These are phyloP conservation scores for Ambispora gerdemannii DNA, from an alignment of 192 early-diverging fungal genomes.

Conservation along the genomic window DNA sequence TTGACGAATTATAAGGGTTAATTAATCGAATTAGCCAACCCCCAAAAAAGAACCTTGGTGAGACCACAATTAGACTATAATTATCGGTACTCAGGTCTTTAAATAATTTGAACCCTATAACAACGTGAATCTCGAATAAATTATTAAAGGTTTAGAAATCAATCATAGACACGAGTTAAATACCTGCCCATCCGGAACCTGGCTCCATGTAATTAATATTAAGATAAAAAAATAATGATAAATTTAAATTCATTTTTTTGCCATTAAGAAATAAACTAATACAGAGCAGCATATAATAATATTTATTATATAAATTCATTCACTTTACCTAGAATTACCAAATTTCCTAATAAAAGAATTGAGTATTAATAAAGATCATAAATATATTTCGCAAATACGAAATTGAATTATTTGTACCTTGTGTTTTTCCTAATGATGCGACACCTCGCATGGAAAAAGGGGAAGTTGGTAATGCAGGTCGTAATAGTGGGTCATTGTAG, in stretches of 20 bases:
- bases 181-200: constrained; percentile 62
- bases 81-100: constrained; percentile 61
- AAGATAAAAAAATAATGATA: too few species aligned
- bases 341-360: constrained; percentile 31
- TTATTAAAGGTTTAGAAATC: too few species aligned
- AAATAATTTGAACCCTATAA: constrained; percentile 68
- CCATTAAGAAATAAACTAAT: too few species aligned
- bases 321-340: constrained; percentile 38
- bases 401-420: constrained; percentile 34
- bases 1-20: background rate
- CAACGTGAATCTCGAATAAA: background rate
- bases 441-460: too few species aligned
- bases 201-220: too few species aligned
- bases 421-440: constrained; percentile 41
- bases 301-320: too few species aligned
- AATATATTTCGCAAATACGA: too few species aligned
- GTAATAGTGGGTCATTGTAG: too few species aligned
- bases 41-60: constrained; percentile 76
- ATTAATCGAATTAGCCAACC: background rate
- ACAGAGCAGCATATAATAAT: too few species aligned
- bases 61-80: constrained; percentile 75
- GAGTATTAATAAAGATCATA: too few species aligned
- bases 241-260: too few species aligned
- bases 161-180: background rate
- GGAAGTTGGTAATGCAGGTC: too few species aligned